Conservation (phyloP, 1,139 yeast genomes). For the Yarrowia galli region DNA sequence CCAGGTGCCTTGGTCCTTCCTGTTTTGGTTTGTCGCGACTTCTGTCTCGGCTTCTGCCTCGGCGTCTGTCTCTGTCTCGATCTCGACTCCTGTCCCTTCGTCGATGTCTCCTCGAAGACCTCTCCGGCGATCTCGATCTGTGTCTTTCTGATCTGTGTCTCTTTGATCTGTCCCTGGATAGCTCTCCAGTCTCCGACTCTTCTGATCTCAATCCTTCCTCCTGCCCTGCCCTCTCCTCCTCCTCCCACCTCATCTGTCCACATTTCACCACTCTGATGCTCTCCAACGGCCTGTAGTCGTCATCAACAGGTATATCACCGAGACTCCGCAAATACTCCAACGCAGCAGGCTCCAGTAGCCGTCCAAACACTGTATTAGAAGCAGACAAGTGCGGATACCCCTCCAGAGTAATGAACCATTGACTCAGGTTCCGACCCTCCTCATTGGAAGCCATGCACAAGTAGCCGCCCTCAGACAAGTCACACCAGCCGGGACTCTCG, state of each 20-base stretch:
- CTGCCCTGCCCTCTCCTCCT: neutral
- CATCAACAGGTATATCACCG: slow-evolving; percentile 4
- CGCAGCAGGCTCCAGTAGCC: slow-evolving; percentile 5
- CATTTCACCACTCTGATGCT: slow-evolving; percentile 10
- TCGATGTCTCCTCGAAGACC: neutral
- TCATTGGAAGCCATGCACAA: slow-evolving; percentile 20
- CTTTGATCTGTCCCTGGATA: neutral
- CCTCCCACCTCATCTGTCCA: slow-evolving; percentile 17
- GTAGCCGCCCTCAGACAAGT: slow-evolving; percentile 13
- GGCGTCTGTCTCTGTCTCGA: neutral
- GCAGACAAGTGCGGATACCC: slow-evolving; percentile 1
- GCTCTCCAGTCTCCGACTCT: no score
- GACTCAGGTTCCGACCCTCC: neutral
- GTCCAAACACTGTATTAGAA: slow-evolving; percentile 15
- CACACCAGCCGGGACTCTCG: slow-evolving; percentile 31
- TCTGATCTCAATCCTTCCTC: no score
- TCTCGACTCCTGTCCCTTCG: neutral
- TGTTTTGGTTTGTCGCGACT: neutral
- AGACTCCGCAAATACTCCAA: neutral
- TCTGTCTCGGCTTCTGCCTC: neutral
- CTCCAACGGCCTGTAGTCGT: slow-evolving; percentile 19
- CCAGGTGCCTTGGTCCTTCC: neutral
- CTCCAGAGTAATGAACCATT: slow-evolving; percentile 29
- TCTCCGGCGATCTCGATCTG: neutral
- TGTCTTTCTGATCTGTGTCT: neutral